Evolutionary conservation across 805 yeast species (phyloP).

Genomic region (Lipomyces kockii): DNA sequence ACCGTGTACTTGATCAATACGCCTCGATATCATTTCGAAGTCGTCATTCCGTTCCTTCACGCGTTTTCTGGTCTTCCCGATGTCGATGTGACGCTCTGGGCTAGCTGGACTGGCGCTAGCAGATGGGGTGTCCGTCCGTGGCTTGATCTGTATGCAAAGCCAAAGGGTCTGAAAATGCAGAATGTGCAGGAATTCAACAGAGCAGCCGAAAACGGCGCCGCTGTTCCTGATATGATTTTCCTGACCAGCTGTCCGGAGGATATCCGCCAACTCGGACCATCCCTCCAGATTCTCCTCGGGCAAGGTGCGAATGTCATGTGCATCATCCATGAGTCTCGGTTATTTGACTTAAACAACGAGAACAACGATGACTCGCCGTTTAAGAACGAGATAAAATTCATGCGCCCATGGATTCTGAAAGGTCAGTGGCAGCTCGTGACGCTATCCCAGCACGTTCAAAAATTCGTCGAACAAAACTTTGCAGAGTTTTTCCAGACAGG

Average conservation of each 20-base stretch:
- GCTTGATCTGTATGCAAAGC: conserved; percentile 22
- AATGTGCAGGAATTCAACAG: conserved; percentile 8
- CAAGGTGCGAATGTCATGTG: conserved; percentile 30
- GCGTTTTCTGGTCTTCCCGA: conserved; percentile 16
- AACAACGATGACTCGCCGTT: conserved; percentile 10
- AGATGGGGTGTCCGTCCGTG: conserved; percentile 31
- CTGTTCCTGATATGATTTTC: conserved; percentile 28
- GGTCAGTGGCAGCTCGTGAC: conserved; percentile 30
- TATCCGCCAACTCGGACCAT: background rate
- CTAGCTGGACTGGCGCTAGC: conserved; percentile 9
- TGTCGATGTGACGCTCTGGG: conserved; percentile 20
- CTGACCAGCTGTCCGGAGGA: conserved; percentile 33
- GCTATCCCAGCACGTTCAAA: conserved; percentile 29
- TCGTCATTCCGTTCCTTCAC: conserved; percentile 30
- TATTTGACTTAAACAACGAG: conserved; percentile 4
- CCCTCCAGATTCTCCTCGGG: conserved; percentile 10
- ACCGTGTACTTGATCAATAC: conserved; percentile 27
- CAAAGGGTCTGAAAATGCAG: conserved; percentile 10
- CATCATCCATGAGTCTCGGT: conserved; percentile 33
- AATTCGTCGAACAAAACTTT: conserved; percentile 22
- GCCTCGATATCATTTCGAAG: conserved; percentile 32
- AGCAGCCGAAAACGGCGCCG: background rate
- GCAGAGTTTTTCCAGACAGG: conserved; percentile 19
- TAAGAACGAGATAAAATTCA: conserved; percentile 13
- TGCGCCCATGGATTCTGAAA: conserved; percentile 26